Evolutionary conservation across 352 stramenopile genomes (phyloP).

Genomic region (Globisporangium megalacanthum): DNA sequence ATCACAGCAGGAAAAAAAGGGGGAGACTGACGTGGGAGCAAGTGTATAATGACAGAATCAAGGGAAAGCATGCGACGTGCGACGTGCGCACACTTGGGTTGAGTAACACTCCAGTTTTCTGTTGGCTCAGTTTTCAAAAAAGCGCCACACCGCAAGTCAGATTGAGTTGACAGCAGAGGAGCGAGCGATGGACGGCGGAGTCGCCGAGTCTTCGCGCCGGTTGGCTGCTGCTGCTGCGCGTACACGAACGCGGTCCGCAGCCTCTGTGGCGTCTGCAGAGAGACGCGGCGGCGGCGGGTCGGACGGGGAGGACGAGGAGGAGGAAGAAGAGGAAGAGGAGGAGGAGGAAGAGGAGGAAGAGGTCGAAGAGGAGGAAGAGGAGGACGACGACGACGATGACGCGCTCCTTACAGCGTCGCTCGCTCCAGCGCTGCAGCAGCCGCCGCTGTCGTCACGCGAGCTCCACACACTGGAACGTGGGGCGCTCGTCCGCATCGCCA

Average conservation of each 20-base stretch:
- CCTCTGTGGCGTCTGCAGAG: not conserved
- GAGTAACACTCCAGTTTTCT: too few species aligned
- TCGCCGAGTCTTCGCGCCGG: slow-evolving; percentile 15
- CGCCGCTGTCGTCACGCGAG: slow-evolving; percentile 17
- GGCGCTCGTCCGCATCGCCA: slow-evolving; percentile 61
- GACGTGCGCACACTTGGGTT: not conserved
- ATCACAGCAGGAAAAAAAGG: too few species aligned
- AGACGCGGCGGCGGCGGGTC: slow-evolving; percentile 7
- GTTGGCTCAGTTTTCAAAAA: too few species aligned
- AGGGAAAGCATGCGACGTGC: not conserved
- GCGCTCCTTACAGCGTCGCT: not conserved
- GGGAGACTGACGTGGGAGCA: not conserved
- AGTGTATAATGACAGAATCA: not conserved
- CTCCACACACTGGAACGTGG: slow-evolving; percentile 52
- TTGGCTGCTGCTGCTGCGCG: slow-evolving; percentile 12
- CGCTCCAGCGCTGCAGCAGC: not conserved
- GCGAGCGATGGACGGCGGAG: not conserved
- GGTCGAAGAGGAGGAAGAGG: slow-evolving; percentile 29
- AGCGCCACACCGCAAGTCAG: too few species aligned
- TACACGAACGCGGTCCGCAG: slow-evolving; percentile 7
- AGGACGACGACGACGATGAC: slow-evolving; percentile 27
- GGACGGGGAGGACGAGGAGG: slow-evolving; percentile 32
- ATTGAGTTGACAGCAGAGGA: not conserved
- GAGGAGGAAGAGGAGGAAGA: slow-evolving; percentile 55
- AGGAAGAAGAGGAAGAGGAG: slow-evolving; percentile 49